Base-by-base conservation (phyloP, 169 alveolate genomes). In the Besnoitia besnoiti region DNA sequence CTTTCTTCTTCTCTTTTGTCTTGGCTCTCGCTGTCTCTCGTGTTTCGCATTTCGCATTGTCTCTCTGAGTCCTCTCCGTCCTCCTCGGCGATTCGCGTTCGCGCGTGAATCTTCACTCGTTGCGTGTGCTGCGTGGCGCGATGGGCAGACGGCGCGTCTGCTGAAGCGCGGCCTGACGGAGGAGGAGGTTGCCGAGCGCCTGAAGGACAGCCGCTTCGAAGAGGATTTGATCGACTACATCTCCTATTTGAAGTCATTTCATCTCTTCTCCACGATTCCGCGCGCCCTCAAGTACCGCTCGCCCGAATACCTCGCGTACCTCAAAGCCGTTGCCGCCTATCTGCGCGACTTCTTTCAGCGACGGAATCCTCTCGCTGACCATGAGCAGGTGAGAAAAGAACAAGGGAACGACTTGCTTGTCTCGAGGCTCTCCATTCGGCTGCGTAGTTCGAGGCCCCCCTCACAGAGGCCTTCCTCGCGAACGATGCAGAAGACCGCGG, bases 301-400 rank as follows among this genome's bases (percentile, higher is more conserved):
- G 24, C n/a, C 80, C 7, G 80, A 30, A 14, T 67, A 67, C 42
- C 80, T 67, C 46, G 80, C 39, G 30, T 67, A 67, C 80, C 42
- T 67, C 12, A 67, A 16, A 30, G 44, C 24, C 7, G 12, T 67
- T 5, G 47, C n/a, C 46, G 80, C 80, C 39, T 89, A 89, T 24
- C 90, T 89, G 37, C 73, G 67, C 16, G 92, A 89, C 47, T 89
- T 62, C 61, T 89, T 89, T 49, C n/a, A 12, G 14, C 12, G 92
- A 50, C 37, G 79, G 46, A 89, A 55, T 49, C 92, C 92, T 5
- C 85, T 89, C 16, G 85, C 92, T 1, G 79, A 89, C 50, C 89
- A 51, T 49, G 92, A 55, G 3, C 61, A 89, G 85, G 92, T 89
- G 21, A 67, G 47, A n/a, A 7, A 50, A 19, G 62, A 50, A 27